Evolutionary conservation across 2,329 filamentous ascomycete genomes (phyloP).

Genomic region (Byssothecium circinans): DNA sequence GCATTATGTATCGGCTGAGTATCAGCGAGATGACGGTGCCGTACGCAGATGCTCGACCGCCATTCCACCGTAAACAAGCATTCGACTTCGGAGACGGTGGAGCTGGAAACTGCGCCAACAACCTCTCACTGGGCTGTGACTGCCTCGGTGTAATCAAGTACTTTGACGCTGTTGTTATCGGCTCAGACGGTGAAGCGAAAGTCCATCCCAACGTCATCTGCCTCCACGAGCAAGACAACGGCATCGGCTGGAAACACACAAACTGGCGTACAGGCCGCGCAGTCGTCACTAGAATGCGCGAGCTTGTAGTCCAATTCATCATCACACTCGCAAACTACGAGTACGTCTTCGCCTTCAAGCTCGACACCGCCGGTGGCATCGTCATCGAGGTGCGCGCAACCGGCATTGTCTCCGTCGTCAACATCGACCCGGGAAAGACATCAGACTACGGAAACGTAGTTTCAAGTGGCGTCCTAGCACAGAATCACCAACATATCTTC

Average conservation of each 20-base stretch:
- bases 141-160: constrained; percentile 70
- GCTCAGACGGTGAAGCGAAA: constrained; percentile 57
- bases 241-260: constrained; percentile 71
- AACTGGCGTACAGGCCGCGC: constrained; percentile 67
- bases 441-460: constrained; percentile 64
- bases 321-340: constrained; percentile 72
- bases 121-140: constrained; percentile 68
- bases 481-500: constrained; percentile 73
- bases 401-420: constrained; percentile 65
- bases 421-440: constrained; percentile 61
- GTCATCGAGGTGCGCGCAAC: constrained; percentile 65
- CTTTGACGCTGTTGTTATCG: constrained; percentile 60
- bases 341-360: constrained; percentile 66
- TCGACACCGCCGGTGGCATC: constrained; percentile 65
- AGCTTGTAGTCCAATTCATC: constrained; percentile 68
- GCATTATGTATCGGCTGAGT: constrained; percentile 67
- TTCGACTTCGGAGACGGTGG: constrained; percentile 74
- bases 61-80: constrained; percentile 69
- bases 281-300: constrained; percentile 62
- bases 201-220: constrained; percentile 64
- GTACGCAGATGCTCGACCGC: constrained; percentile 65
- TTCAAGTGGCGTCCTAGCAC: constrained; percentile 64
- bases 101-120: constrained; percentile 67
- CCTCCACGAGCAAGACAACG: constrained; percentile 69
- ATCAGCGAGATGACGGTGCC: constrained; percentile 70